Conservation (phyloP, 2,329 filamentous ascomycete genomes). For the Aspergillus sp. region DNA sequence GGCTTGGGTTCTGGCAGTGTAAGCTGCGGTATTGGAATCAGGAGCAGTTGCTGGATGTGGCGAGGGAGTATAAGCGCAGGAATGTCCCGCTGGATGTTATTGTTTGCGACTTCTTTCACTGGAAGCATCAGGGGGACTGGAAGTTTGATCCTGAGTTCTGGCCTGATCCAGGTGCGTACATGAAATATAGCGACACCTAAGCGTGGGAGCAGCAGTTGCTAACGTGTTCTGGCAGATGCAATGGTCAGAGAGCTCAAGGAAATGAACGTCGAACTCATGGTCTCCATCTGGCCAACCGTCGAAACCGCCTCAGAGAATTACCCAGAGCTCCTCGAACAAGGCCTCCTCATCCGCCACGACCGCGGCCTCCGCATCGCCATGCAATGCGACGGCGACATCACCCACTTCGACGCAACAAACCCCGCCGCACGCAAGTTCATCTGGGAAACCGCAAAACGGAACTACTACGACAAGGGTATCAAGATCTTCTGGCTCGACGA, state of each 20-base stretch:
- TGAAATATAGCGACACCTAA: too few relatives aligned
- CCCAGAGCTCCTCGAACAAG: constrained; percentile 60
- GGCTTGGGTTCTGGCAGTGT: constrained; percentile 68
- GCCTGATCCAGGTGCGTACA: constrained; percentile 57
- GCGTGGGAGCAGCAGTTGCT: neutral
- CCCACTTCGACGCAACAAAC: constrained; percentile 65
- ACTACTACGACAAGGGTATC: constrained; percentile 64
- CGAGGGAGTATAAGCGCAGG: constrained; percentile 58
- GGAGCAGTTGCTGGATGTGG: constrained; percentile 61
- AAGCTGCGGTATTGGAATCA: constrained; percentile 67
- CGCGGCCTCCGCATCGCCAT: constrained; percentile 59
- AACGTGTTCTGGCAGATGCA: constrained; percentile 41
- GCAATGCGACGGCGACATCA: constrained; percentile 59
- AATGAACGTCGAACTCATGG: constrained; percentile 64
- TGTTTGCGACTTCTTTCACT: constrained; percentile 69
- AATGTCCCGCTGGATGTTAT: constrained; percentile 63
- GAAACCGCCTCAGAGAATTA: constrained; percentile 61
- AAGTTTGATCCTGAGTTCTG: constrained; percentile 64
- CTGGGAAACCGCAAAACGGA: constrained; percentile 59
- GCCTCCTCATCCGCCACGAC: constrained; percentile 61
- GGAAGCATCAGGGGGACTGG: constrained; percentile 67
- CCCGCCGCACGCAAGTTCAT: constrained; percentile 58
- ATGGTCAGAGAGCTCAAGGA: constrained; percentile 63
- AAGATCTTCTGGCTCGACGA: constrained; percentile 69
- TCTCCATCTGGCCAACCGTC: constrained; percentile 69